Base-by-base conservation (phyloP, 106 monocot genomes). In the Iris macrosiphon region DNA sequence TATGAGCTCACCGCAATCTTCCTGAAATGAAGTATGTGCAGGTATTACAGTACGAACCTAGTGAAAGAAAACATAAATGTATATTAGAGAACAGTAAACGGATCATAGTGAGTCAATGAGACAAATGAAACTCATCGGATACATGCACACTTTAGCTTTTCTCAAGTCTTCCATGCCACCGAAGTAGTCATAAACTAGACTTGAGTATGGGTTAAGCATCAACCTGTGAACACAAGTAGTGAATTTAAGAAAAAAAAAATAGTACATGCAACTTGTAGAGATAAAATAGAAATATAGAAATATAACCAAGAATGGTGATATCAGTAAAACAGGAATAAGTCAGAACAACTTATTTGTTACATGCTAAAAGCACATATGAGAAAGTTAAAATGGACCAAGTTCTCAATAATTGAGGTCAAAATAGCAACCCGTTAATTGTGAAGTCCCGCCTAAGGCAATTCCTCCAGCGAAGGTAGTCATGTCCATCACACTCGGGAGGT, bases 151-250 rank as follows among this genome's bases (percentile, higher is more conserved):
- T 85, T 89, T 89, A 61, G 80, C 64, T 62, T 80, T 85, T 50
- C 80, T 95, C 59, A 95, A 74, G 68, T 95, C 95, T 66, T 89
- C 85, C 50, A 95, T 77, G 53, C 95, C 95, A 45, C 85, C 95
- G 47, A 80, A 64, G 52, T 95, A 95, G 69, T 95, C 95, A 72
- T 89, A 89, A 55, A 96, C 60, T 63, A 72, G 22, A 45, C 75
- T 69, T 31, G 76, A 64, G 62, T 77, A 96, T 4, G 95, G 95
- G 59, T 96, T 70, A 57, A 85, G 79, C 95, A 96, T 89, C 60
- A 96, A 83, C 61, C 95, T 96, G n/a, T n/a, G 77, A 45, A 33
- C n/a, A 73, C 16, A 68, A 54, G 13, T 42, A 68, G 22, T 40
- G 3, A 27, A 51, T 16, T 37, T 0, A 18, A 60, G 22, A 29